phyloP scores from a whole-genome alignment of 2,329 filamentous ascomycete species.

The Fusarium multiceps region DNA sequence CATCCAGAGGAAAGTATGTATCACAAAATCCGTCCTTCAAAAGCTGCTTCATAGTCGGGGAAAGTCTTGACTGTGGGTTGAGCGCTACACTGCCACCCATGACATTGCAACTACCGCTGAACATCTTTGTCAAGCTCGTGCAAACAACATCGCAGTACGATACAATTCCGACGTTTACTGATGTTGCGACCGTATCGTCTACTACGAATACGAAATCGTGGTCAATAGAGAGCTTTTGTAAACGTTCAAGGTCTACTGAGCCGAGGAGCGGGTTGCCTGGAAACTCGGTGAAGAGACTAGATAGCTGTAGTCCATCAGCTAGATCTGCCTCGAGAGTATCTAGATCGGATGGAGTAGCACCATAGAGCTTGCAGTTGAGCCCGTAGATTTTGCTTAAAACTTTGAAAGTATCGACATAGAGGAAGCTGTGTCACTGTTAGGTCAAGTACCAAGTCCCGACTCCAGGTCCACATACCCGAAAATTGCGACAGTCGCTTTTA shows the following conservation, averaged over 20 bases:
- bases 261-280: slow-evolving; percentile 50
- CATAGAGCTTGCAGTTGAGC: slow-evolving; percentile 57
- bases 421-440: slow-evolving; percentile 35
- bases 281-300: slow-evolving; percentile 61
- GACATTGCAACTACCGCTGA: slow-evolving; percentile 65
- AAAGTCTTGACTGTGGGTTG: slow-evolving; percentile 55
- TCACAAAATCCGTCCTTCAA: slow-evolving; percentile 37
- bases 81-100: slow-evolving; percentile 61
- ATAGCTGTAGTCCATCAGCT: slow-evolving; percentile 52
- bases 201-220: slow-evolving; percentile 56
- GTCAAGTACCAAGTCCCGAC: background rate
- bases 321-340: slow-evolving; percentile 54
- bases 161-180: slow-evolving; percentile 60
- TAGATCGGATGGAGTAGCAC: slow-evolving; percentile 55
- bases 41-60: slow-evolving; percentile 45
- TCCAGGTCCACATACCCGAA: slow-evolving; percentile 41
- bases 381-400: slow-evolving; percentile 44
- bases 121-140: slow-evolving; percentile 65
- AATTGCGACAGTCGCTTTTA: slow-evolving; percentile 33
- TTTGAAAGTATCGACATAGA: slow-evolving; percentile 49
- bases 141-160: slow-evolving; percentile 60
- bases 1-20: slow-evolving; percentile 44
- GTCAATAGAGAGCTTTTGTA: slow-evolving; percentile 48
- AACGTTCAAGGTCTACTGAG: slow-evolving; percentile 45
- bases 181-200: slow-evolving; percentile 60